These are phyloP conservation scores for Calvatia gigantea DNA, from an alignment of 768 basidiomycete species.

Conservation along the genomic window DNA sequence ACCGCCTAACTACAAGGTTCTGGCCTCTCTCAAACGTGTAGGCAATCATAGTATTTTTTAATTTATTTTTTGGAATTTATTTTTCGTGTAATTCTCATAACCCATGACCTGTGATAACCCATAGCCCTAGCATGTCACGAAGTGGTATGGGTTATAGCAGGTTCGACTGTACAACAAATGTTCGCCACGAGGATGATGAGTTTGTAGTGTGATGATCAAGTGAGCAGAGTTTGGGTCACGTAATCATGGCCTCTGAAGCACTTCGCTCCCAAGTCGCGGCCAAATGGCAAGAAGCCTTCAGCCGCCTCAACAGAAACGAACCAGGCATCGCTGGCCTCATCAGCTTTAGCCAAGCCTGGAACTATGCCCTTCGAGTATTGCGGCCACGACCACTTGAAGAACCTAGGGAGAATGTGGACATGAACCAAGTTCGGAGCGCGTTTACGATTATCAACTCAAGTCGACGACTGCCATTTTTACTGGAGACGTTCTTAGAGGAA, in stretches of 20 bases:
- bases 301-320: constrained; percentile 54
- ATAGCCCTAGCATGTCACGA: neutral
- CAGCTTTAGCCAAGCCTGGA: constrained; percentile 70
- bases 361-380: constrained; percentile 47
- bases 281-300: constrained; percentile 71
- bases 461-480: constrained; percentile 56
- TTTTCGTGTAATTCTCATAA: neutral
- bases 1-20: neutral
- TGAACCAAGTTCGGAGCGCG: constrained; percentile 47
- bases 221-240: no score
- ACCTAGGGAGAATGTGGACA: constrained; percentile 11
- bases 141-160: neutral
- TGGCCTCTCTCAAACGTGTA: neutral
- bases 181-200: no score
- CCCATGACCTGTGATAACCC: neutral
- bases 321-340: constrained; percentile 65
- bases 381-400: constrained; percentile 31
- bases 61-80: neutral
- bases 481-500: constrained; percentile 73
- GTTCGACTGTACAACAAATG: neutral
- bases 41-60: neutral
- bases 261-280: constrained; percentile 62
- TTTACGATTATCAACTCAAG: constrained; percentile 57
- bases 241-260: constrained; percentile 54
- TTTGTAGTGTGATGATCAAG: no score